Conservation (phyloP, 495 filamentous ascomycete genomes). For the Trichocladium antarcticum region DNA sequence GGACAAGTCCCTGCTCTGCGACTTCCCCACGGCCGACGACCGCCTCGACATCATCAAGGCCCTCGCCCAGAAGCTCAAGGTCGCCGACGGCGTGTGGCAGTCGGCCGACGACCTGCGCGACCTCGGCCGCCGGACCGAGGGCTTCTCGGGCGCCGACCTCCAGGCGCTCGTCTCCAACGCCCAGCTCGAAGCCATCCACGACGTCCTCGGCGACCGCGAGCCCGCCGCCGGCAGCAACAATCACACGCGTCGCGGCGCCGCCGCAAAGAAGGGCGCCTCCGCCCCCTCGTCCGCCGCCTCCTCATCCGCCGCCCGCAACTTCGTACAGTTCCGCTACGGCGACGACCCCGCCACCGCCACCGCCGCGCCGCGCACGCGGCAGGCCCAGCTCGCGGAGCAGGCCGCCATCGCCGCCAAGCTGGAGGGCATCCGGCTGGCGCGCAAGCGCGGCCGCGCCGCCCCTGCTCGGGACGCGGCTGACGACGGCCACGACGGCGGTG, state of each 20-base stretch:
- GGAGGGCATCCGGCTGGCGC: constrained; percentile 55
- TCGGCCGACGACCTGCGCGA: constrained; percentile 45
- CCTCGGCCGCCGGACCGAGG: constrained; percentile 67
- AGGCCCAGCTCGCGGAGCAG: constrained; percentile 59
- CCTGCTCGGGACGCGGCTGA: constrained; percentile 13
- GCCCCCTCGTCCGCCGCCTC: background rate
- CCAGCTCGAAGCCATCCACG: constrained; percentile 92
- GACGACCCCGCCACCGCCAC: constrained; percentile 36
- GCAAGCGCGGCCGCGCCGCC: constrained; percentile 40
- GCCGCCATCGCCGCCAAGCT: constrained; percentile 65
- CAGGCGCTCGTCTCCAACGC: constrained; percentile 94
- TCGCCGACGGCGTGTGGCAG: constrained; percentile 49
- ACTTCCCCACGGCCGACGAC: constrained; percentile 68
- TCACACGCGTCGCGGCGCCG: constrained; percentile 22
- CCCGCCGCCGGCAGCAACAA: constrained; percentile 8
- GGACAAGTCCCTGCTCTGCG: constrained; percentile 84
- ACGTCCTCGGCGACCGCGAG: constrained; percentile 63
- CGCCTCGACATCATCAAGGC: constrained; percentile 78
- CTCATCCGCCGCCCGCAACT: constrained; percentile 35
- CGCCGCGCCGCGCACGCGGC: constrained; percentile 38
- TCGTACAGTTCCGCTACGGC: constrained; percentile 77
- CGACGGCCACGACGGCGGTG: constrained; percentile 18
- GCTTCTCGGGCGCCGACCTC: constrained; percentile 90
- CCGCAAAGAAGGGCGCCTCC: background rate
- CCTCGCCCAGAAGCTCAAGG: constrained; percentile 63